Evolutionary conservation across 1,139 yeast genomes (phyloP).

Genomic region (Candida albicans): DNA sequence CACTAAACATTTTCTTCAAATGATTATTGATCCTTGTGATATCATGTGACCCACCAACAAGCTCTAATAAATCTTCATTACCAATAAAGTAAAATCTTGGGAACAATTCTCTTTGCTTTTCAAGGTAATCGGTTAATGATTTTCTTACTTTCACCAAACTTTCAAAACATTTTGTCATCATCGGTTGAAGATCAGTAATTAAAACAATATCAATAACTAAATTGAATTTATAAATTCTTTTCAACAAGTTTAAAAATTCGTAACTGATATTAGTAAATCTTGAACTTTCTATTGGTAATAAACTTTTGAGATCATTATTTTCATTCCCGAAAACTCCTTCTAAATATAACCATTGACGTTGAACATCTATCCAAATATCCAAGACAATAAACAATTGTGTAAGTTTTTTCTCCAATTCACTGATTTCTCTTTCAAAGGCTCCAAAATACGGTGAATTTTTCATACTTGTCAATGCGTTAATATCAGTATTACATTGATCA

Average conservation of each 20-base stretch:
- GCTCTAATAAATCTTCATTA: slow-evolving; percentile 83
- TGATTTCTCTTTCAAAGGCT: slow-evolving; percentile 61
- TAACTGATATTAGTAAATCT: slow-evolving; percentile 65
- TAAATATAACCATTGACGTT: slow-evolving; percentile 85
- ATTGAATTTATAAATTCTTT: slow-evolving; percentile 50
- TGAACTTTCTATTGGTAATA: slow-evolving; percentile 70
- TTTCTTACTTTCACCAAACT: slow-evolving; percentile 58
- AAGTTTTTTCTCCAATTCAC: slow-evolving; percentile 57
- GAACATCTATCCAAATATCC: slow-evolving; percentile 81
- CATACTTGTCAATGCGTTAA: slow-evolving; percentile 69
- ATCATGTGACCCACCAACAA: slow-evolving; percentile 68
- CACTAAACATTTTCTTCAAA: slow-evolving; percentile 71
- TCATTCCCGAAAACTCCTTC: slow-evolving; percentile 72
- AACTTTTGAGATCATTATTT: slow-evolving; percentile 51
- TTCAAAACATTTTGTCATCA: slow-evolving; percentile 55
- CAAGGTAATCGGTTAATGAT: slow-evolving; percentile 77
- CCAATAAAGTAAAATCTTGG: slow-evolving; percentile 89
- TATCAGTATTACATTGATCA: slow-evolving; percentile 59
- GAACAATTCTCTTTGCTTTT: slow-evolving; percentile 71
- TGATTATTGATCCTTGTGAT: slow-evolving; percentile 55
- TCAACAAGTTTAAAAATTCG: slow-evolving; percentile 57
- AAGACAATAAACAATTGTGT: slow-evolving; percentile 52
- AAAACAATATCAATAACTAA: slow-evolving; percentile 58
- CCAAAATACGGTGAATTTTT: slow-evolving; percentile 63
- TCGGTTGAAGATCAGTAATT: slow-evolving; percentile 49